Percentiles rank a stretch among this genome's conserved stretches.
Evolutionary conservation across 192 early-diverging fungal species (phyloP).

Genomic region (Coemansia sp.): DNA sequence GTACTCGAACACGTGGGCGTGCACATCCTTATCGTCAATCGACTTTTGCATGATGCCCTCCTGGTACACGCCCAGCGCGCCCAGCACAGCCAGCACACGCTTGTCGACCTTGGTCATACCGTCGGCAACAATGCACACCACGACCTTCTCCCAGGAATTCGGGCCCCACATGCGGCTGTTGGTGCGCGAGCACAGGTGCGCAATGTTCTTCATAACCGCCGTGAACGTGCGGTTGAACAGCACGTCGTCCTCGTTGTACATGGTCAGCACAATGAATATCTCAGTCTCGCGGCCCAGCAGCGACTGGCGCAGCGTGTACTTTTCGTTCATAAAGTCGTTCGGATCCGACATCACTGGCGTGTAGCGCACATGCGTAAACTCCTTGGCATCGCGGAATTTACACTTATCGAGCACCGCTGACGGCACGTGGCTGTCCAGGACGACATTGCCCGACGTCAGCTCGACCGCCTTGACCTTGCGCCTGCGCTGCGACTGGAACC

Average conservation of each 20-base stretch:
- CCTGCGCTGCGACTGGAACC: slow-evolving; percentile 46
- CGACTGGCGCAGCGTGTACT: slow-evolving; percentile 75
- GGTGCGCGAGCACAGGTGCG: slow-evolving; percentile 73
- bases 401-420: slow-evolving; percentile 50
- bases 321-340: slow-evolving; percentile 67
- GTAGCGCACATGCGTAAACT: slow-evolving; percentile 92
- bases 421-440: slow-evolving; percentile 69
- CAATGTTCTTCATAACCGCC: slow-evolving; percentile 86
- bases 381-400: slow-evolving; percentile 54
- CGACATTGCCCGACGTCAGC: slow-evolving; percentile 64
- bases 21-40: slow-evolving; percentile 65
- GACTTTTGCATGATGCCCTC: slow-evolving; percentile 62
- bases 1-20: slow-evolving; percentile 86
- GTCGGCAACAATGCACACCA: slow-evolving; percentile 90
- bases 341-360: slow-evolving; percentile 87
- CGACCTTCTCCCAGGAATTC: slow-evolving; percentile 87
- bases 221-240: slow-evolving; percentile 86
- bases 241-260: slow-evolving; percentile 88
- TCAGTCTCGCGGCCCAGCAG: slow-evolving; percentile 73
- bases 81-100: slow-evolving; percentile 71
- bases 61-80: slow-evolving; percentile 73
- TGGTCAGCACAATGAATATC: slow-evolving; percentile 88
- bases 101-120: slow-evolving; percentile 77
- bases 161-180: slow-evolving; percentile 74
- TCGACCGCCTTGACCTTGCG: slow-evolving; percentile 52